Evolutionary conservation across 73 alveolate species (phyloP).

Genomic region (Paramecium bursaria): DNA sequence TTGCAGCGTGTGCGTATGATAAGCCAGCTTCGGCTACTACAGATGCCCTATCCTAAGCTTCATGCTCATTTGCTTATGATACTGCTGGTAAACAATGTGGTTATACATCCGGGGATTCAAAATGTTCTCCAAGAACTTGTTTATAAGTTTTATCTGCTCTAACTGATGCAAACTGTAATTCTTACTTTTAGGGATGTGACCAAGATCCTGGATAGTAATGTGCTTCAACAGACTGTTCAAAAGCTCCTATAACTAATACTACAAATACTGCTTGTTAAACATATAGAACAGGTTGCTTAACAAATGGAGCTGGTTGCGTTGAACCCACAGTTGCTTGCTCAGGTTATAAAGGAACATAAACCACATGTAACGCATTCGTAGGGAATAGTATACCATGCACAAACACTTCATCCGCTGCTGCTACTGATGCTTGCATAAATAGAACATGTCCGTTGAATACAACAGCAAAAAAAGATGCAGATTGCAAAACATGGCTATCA

Average conservation of each 20-base stretch:
- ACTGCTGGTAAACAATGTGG: constrained; percentile 41
- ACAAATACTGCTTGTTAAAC: not conserved
- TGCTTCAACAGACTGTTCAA: too few relatives aligned
- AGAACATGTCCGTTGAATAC: constrained; percentile 16
- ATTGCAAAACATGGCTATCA: constrained; percentile 27
- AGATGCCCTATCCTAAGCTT: not conserved
- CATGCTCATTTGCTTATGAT: not conserved
- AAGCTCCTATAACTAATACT: not conserved
- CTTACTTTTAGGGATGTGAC: too few relatives aligned
- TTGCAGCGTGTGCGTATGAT: constrained; percentile 44
- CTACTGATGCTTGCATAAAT: constrained; percentile 4
- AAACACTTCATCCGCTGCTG: constrained; percentile 9
- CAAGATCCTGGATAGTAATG: too few relatives aligned
- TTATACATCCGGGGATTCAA: too few relatives aligned
- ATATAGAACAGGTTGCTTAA: constrained; percentile 28
- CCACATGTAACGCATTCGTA: not conserved
- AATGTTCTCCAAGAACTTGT: too few relatives aligned
- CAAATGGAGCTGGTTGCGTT: constrained; percentile 28
- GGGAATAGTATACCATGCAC: constrained; percentile 31
- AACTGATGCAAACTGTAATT: constrained; percentile 12
- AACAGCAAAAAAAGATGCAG: not conserved
- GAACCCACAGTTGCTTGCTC: constrained; percentile 4
- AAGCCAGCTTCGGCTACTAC: not conserved
- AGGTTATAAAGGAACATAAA: constrained; percentile 3
- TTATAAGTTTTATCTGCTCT: too few relatives aligned